Conservation (phyloP, 345 rosid genomes). For the Linum lewisii region DNA sequence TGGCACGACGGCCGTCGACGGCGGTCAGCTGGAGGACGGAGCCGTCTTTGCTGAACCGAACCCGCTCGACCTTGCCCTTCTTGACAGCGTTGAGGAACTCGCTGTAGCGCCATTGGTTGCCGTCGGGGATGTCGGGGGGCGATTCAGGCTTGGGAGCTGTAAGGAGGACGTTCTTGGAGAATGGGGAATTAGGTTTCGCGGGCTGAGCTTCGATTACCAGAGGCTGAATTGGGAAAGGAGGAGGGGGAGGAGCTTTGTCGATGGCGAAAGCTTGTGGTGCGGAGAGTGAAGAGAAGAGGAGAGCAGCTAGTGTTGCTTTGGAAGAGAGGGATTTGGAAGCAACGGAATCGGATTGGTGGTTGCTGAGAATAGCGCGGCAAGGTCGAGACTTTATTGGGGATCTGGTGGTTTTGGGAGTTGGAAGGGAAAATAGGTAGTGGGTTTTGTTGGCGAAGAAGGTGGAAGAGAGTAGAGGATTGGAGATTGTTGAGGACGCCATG, state of each 20-base stretch:
- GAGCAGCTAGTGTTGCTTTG: conserved; percentile 37
- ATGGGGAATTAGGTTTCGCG: conserved; percentile 36
- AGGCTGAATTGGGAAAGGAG: conserved; percentile 24
- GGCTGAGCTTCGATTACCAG: conserved; percentile 43
- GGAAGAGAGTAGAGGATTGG: conserved; percentile 33
- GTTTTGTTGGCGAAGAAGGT: conserved; percentile 27
- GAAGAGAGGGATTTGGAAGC: conserved; percentile 18
- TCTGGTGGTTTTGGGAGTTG: conserved; percentile 45
- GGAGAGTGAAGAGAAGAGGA: conserved; percentile 33
- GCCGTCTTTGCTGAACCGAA: conserved; percentile 70
- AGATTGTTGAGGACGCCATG: conserved; percentile 28
- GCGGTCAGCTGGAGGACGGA: conserved; percentile 52
- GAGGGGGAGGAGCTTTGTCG: conserved; percentile 26
- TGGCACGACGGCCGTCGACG: conserved; percentile 60
- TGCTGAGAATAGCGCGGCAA: conserved; percentile 17
- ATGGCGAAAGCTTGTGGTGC: conserved; percentile 43
- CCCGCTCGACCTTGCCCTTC: conserved; percentile 68
- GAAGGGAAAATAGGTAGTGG: conserved; percentile 30
- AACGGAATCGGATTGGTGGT: conserved; percentile 15
- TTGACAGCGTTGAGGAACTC: conserved; percentile 69
- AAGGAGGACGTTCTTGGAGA: conserved; percentile 35
- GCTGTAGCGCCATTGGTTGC: conserved; percentile 71
- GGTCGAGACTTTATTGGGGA: conserved; percentile 15
- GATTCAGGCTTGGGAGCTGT: conserved; percentile 58
- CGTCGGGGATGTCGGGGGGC: conserved; percentile 55